A percentile compares a stretch with the other conserved stretches of the same genome.
phyloP scores from a whole-genome alignment of 2,329 filamentous ascomycete species.

The Zymoseptoria brevis region DNA sequence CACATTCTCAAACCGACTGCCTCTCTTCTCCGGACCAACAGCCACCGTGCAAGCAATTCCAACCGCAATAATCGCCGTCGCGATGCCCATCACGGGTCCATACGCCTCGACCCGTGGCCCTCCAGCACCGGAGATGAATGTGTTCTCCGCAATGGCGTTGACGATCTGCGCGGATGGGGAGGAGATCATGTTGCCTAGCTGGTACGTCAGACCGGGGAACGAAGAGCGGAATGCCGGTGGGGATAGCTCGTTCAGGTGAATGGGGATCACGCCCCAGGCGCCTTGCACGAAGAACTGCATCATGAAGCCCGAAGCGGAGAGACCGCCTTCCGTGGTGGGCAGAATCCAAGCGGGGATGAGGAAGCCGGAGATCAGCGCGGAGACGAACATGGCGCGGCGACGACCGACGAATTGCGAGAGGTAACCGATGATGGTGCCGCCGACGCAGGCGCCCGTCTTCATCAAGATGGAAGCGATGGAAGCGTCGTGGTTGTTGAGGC shows the following conservation, averaged over 20 bases:
- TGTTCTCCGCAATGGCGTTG: constrained; percentile 61
- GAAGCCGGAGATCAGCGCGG: constrained; percentile 51
- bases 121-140: constrained; percentile 36
- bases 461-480: constrained; percentile 72
- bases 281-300: constrained; percentile 61
- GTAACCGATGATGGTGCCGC: constrained; percentile 66
- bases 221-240: constrained; percentile 62
- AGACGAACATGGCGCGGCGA: constrained; percentile 56
- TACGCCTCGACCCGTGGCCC: constrained; percentile 60
- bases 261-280: constrained; percentile 61
- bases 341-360: constrained; percentile 66
- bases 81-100: constrained; percentile 66
- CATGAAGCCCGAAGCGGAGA: constrained; percentile 60
- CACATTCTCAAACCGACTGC: constrained; percentile 60
- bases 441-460: constrained; percentile 69
- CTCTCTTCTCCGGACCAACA: constrained; percentile 66
- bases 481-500: constrained; percentile 54
- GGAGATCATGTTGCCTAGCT: constrained; percentile 67
- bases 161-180: constrained; percentile 69
- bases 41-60: constrained; percentile 62
- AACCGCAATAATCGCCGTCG: constrained; percentile 65
- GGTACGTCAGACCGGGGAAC: constrained; percentile 64
- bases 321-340: constrained; percentile 49
- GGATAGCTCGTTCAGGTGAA: constrained; percentile 66
- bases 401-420: constrained; percentile 67